Percentiles rank a stretch among this genome's conserved stretches.
phyloP scores from a whole-genome alignment of 2,329 filamentous ascomycete species.

The Botrytis tulipae region DNA sequence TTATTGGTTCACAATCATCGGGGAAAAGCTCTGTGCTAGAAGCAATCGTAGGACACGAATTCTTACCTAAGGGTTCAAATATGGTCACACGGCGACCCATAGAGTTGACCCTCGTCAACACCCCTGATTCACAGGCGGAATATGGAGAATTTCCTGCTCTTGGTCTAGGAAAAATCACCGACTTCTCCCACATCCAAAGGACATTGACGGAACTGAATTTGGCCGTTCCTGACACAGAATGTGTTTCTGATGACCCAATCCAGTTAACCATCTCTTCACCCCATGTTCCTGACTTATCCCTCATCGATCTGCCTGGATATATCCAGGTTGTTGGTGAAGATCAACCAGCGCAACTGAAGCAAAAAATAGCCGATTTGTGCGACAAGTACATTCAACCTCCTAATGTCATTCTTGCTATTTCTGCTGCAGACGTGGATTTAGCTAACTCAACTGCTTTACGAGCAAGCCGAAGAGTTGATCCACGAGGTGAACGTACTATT shows the following conservation, averaged over 20 bases:
- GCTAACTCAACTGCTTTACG: conserved; percentile 92
- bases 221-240: conserved; percentile 85
- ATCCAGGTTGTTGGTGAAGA: conserved; percentile 93
- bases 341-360: conserved; percentile 86
- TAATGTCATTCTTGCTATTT: conserved; percentile 96
- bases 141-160: conserved; percentile 96
- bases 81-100: conserved; percentile 98
- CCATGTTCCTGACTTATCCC: conserved; percentile 88
- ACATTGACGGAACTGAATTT: conserved; percentile 93
- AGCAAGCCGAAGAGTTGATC: conserved; percentile 88
- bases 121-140: conserved; percentile 78
- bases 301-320: conserved; percentile 96
- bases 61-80: conserved; percentile 94
- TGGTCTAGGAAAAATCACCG: conserved; percentile 82
- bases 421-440: conserved; percentile 93
- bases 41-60: conserved; percentile 96
- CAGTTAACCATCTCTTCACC: conserved; percentile 94
- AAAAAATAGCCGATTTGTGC: conserved; percentile 92
- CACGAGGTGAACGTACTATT: conserved; percentile 91
- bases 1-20: conserved; percentile 96
- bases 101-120: conserved; percentile 94
- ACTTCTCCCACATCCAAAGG: conserved; percentile 88
- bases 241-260: conserved; percentile 95
- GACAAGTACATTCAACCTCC: conserved; percentile 97
- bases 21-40: conserved; percentile 97